Percentiles rank a stretch among this genome's conserved stretches.
These are phyloP conservation scores for Metarhizium robertsii DNA, from an alignment of 2,329 filamentous ascomycete species.

Conservation along the genomic window DNA sequence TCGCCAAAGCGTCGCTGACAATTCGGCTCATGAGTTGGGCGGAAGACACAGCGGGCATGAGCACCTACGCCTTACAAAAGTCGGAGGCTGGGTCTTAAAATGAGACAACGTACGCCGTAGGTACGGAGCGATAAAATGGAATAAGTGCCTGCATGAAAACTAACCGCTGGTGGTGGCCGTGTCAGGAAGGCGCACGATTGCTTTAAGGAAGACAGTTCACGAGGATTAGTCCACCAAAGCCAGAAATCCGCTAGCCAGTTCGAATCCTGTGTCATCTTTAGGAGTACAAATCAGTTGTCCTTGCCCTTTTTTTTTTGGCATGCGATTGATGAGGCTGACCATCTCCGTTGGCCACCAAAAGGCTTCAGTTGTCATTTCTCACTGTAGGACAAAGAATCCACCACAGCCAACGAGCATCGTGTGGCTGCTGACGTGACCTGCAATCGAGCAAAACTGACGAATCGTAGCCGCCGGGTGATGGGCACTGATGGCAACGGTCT, in stretches of 20 bases:
- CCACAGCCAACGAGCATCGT: not conserved
- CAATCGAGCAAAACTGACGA: no score
- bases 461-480: no score
- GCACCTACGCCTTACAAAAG: not conserved
- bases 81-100: not conserved
- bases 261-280: not conserved
- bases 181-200: not conserved
- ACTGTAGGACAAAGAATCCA: not conserved
- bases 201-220: not conserved
- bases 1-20: not conserved
- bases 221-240: not conserved
- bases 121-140: not conserved
- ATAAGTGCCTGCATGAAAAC: not conserved
- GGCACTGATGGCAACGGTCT: no score
- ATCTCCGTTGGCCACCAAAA: no score
- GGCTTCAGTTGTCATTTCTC: not conserved
- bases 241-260: not conserved
- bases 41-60: slow-evolving; percentile 5
- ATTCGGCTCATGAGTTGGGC: not conserved
- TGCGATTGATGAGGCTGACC: not conserved
- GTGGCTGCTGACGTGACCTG: not conserved
- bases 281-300: not conserved
- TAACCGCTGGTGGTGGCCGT: not conserved
- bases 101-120: not conserved
- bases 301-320: not conserved